A percentile compares a stretch with the other conserved stretches of the same genome.
These are phyloP conservation scores for Tardiomyces blankii DNA, from an alignment of 1,139 yeast genomes.

Conservation along the genomic window DNA sequence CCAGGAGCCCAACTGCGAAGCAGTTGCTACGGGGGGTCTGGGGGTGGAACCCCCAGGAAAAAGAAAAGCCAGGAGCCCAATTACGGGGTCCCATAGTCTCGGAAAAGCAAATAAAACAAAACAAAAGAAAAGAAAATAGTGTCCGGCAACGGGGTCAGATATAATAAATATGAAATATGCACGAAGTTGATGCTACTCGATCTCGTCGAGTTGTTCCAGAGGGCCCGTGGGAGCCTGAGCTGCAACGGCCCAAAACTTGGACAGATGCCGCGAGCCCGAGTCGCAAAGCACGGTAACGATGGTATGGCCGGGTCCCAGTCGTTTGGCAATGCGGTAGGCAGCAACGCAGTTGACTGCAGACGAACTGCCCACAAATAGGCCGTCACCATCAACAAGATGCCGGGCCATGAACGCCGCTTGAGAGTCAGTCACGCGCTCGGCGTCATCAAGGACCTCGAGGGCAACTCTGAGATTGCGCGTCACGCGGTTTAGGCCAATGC, in stretches of 20 bases:
- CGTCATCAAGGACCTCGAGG: conserved; percentile 49
- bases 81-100: too few relatives aligned
- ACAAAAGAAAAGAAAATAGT: too few relatives aligned
- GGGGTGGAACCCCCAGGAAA: too few relatives aligned
- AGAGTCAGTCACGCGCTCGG: conserved; percentile 64
- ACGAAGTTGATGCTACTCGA: too few relatives aligned
- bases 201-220: too few relatives aligned
- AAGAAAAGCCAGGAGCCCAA: too few relatives aligned
- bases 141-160: too few relatives aligned
- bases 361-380: conserved; percentile 83
- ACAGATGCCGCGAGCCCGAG: conserved; percentile 78
- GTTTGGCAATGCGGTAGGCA: conserved; percentile 56
- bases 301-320: conserved; percentile 47
- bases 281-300: conserved; percentile 91
- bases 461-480: conserved; percentile 74
- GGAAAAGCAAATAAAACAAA: too few relatives aligned
- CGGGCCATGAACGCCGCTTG: conserved; percentile 88
- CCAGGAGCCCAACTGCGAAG: too few relatives aligned
- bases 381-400: conserved; percentile 69
- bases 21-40: too few relatives aligned
- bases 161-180: too few relatives aligned
- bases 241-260: conserved; percentile 85
- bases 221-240: too few relatives aligned
- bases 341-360: conserved; percentile 92
- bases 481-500: conserved; percentile 80